A percentile compares a stretch with the other conserved stretches of the same genome.
phyloP scores from a whole-genome alignment of 2,329 filamentous ascomycete genomes.

The Ceratocystis variospora region DNA sequence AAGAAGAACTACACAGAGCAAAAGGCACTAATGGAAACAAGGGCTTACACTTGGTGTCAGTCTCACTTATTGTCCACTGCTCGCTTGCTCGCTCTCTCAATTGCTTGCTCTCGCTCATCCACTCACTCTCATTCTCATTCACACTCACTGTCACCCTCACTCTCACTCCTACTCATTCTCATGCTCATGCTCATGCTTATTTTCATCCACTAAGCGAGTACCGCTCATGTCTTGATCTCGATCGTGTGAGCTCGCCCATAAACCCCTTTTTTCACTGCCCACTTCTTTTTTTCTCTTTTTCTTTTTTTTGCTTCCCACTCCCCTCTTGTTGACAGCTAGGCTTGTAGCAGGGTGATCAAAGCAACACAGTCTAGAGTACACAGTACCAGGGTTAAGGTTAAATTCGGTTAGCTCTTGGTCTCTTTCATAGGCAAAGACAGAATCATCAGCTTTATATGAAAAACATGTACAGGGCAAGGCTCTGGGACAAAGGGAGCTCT shows the following conservation, averaged over 20 bases:
- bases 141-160: neutral
- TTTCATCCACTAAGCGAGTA: neutral
- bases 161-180: neutral
- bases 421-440: neutral
- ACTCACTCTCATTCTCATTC: neutral
- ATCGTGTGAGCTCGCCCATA: no score
- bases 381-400: neutral
- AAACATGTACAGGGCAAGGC: neutral
- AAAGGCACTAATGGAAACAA: no score
- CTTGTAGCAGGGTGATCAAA: neutral
- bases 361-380: neutral
- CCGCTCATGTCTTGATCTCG: no score
- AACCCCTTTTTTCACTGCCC: neutral
- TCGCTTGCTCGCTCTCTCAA: neutral
- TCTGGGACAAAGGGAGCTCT: neutral
- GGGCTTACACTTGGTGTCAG: neutral
- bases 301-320: neutral
- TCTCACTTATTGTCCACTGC: neutral
- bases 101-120: neutral
- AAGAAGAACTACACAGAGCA: no score
- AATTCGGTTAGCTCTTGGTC: neutral
- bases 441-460: neutral
- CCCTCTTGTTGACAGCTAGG: neutral
- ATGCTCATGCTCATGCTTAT: neutral
- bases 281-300: neutral